phyloP scores from a whole-genome alignment of 139 green algal genomes.

The Picochlorum sp. region DNA sequence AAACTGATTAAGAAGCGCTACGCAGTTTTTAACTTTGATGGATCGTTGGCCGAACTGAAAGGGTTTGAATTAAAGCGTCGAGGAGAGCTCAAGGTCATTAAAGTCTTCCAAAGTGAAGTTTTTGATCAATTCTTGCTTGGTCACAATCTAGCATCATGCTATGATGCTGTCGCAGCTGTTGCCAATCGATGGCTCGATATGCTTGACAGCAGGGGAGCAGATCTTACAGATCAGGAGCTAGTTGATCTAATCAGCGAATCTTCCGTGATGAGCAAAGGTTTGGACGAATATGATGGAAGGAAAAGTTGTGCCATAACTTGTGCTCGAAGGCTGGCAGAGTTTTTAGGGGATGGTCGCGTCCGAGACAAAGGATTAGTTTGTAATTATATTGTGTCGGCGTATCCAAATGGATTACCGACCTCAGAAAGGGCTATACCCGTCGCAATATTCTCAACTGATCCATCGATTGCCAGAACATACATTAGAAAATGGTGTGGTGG shows the following conservation, averaged over 20 bases:
- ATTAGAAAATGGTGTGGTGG: conserved; percentile 82
- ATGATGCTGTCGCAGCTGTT: conserved; percentile 79
- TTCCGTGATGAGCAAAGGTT: conserved; percentile 88
- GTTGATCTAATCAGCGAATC: conserved; percentile 86
- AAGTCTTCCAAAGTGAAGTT: conserved; percentile 85
- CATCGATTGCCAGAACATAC: conserved; percentile 70
- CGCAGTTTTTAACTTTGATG: conserved; percentile 90
- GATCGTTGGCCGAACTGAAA: conserved; percentile 91
- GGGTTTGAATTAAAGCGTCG: conserved; percentile 93
- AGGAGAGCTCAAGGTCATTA: conserved; percentile 98
- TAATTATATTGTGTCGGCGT: conserved; percentile 47
- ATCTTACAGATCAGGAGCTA: conserved; percentile 86
- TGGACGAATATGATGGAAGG: conserved; percentile 90
- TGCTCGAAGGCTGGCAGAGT: conserved; percentile 74
- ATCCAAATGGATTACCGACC: conserved; percentile 52
- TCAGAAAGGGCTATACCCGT: conserved; percentile 84
- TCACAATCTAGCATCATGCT: conserved; percentile 77
- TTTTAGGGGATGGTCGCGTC: conserved; percentile 87
- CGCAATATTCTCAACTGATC: conserved; percentile 86
- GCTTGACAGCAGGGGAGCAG: conserved; percentile 79
- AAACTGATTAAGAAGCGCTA: conserved; percentile 99
- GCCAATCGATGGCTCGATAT: conserved; percentile 96
- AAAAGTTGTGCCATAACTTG: conserved; percentile 88
- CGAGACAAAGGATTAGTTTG: conserved; percentile 83
- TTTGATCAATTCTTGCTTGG: conserved; percentile 92